Evolutionary conservation across 352 stramenopile genomes (phyloP).

Genomic region (Pythium scleroteichum): DNA sequence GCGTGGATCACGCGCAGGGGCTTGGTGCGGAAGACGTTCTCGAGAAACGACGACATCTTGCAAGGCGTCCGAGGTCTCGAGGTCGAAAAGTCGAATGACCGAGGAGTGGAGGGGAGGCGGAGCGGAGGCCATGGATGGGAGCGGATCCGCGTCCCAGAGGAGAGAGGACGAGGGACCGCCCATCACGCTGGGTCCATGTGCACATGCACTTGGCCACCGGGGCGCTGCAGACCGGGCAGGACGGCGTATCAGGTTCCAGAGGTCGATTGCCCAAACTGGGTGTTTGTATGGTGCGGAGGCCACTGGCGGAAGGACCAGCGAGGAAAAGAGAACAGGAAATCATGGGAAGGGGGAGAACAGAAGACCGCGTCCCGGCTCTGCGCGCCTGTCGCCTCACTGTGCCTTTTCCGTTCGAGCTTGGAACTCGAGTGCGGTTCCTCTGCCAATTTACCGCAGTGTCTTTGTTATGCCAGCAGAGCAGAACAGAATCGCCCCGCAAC

Average conservation of each 20-base stretch:
- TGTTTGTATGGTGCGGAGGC: not conserved
- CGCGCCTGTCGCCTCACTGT: not conserved
- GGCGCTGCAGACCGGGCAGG: not conserved
- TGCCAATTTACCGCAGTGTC: not conserved
- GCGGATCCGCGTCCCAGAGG: not conserved
- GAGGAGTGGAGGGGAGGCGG: not conserved
- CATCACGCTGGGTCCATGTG: not conserved
- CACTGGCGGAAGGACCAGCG: not conserved
- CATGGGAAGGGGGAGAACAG: not conserved
- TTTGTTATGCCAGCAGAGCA: not conserved
- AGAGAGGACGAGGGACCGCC: not conserved
- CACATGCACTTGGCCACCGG: not conserved
- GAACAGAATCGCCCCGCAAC: no score
- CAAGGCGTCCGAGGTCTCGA: not conserved
- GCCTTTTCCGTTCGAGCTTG: not conserved
- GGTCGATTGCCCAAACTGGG: not conserved
- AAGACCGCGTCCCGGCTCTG: not conserved
- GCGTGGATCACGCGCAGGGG: slow-evolving; percentile 68
- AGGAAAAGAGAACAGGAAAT: not conserved
- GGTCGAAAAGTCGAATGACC: slow-evolving; percentile 14
- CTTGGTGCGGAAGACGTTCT: slow-evolving; percentile 66
- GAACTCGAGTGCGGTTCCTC: not conserved
- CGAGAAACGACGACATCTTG: slow-evolving; percentile 34
- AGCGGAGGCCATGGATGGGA: not conserved
- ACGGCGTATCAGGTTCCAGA: not conserved